These are phyloP conservation scores for Apiotrichum porosum DNA, from an alignment of 1,284 basidiomycete species.

Conservation along the genomic window DNA sequence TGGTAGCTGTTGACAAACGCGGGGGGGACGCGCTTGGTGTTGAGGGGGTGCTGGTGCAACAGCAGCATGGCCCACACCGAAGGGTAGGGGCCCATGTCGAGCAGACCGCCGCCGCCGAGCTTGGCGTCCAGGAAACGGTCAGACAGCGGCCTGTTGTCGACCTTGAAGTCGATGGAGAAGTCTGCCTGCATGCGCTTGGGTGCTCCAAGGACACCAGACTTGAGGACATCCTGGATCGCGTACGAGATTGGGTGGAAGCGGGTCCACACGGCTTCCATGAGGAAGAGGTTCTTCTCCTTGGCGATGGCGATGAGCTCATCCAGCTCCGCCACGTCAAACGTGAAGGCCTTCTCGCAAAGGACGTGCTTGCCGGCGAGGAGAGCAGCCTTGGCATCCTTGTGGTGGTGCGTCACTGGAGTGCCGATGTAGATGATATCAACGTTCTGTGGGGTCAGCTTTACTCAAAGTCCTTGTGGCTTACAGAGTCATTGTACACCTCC, in stretches of 20 bases:
- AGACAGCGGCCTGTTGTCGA: slow-evolving; percentile 61
- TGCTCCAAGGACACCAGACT: slow-evolving; percentile 40
- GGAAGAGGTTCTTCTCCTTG: slow-evolving; percentile 68
- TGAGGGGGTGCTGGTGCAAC: slow-evolving; percentile 65
- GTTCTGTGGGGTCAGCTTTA: no score
- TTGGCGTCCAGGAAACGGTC: slow-evolving; percentile 59
- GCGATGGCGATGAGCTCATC: slow-evolving; percentile 65
- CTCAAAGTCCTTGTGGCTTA: slow-evolving; percentile 51
- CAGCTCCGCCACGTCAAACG: slow-evolving; percentile 50
- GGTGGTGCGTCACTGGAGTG: slow-evolving; percentile 81
- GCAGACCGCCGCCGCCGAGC: slow-evolving; percentile 77
- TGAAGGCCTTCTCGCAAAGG: slow-evolving; percentile 70
- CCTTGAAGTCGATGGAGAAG: slow-evolving; percentile 62
- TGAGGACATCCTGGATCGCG: slow-evolving; percentile 39
- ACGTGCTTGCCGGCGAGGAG: slow-evolving; percentile 78
- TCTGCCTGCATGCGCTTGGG: slow-evolving; percentile 56
- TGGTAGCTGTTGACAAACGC: slow-evolving; percentile 39
- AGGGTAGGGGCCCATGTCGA: slow-evolving; percentile 79
- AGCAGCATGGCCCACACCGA: slow-evolving; percentile 73
- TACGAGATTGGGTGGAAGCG: slow-evolving; percentile 47
- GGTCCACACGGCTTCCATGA: slow-evolving; percentile 66
- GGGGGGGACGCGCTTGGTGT: slow-evolving; percentile 62
- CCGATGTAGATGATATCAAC: slow-evolving; percentile 77
- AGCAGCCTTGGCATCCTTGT: slow-evolving; percentile 67
- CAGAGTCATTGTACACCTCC: slow-evolving; percentile 66